Base-by-base conservation (phyloP, 73 alveolate genomes). In the Symbiodinium pilosum region DNA sequence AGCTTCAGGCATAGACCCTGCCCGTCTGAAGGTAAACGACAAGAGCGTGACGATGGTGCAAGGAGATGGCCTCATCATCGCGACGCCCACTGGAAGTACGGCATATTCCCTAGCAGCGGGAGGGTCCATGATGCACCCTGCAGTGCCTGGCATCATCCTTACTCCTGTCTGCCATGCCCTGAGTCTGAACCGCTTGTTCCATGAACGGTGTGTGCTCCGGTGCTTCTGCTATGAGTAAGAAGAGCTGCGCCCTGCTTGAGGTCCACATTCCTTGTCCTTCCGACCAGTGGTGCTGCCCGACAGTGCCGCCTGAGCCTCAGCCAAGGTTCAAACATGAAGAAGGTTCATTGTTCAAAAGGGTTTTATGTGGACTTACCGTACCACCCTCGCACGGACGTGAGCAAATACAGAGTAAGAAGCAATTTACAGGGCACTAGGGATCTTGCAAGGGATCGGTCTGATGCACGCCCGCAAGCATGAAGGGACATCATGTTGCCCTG, bases 71-170 rank as follows among this genome's bases (percentile, higher is more conserved):
- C 95, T 99, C 4, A 99, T 99, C 83, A 99, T 99, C 26, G 99
- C 99, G 40, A 99, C 99, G 1, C 99, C 99, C 0, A 99, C 99
- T 4, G 99, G 99, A 18, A 99, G 99, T 30, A 99, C 99, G 0
- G 99, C 99, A 4, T 99, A 99, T 99, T 99, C 99, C 92, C 86
- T 99, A 92, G 99, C 99, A 51, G 99, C 99, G n/a, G 99, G 99
- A 59, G 99, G 99, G 7, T 99, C 99, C 56, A 99, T 99, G 59
- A 99, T 99, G 98, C 99, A 99, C 84, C 99, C 99, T 43, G 99
- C 98, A 28, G 99, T 99, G 71, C 93, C 98, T 39, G 98, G 98
- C 93, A 93, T 81, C 69, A 77, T 93, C 68, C 93, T 93, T 68
- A 93, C 98, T 30, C 98, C 98, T 1, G 92, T 93, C 36, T 91